phyloP scores from a whole-genome alignment of 441 rosid genomes.

The Arabidopsis hybrid region DNA sequence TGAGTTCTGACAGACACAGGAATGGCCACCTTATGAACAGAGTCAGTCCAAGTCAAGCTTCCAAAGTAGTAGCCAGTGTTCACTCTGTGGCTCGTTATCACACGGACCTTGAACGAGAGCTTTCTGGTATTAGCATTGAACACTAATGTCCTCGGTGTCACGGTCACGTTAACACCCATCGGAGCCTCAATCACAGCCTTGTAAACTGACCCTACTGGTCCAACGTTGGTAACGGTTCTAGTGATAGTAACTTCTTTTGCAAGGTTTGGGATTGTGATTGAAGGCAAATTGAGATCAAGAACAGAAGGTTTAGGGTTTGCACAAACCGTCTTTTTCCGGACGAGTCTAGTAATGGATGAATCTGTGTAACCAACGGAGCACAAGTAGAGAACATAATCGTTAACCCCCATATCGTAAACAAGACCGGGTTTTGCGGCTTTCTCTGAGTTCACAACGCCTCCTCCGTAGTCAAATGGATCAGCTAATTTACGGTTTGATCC shows the following conservation, averaged over 20 bases:
- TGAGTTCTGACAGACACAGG: constrained; percentile 51
- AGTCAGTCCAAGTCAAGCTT: constrained; percentile 65
- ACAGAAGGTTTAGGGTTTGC: constrained; percentile 29
- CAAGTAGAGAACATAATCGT: constrained; percentile 60
- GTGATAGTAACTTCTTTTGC: constrained; percentile 53
- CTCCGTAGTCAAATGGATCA: constrained; percentile 72
- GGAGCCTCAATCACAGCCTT: constrained; percentile 56
- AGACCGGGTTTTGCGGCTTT: constrained; percentile 68
- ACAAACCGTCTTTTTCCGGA: constrained; percentile 21
- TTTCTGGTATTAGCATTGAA: constrained; percentile 45
- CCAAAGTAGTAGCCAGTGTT: constrained; percentile 58
- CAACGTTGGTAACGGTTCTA: constrained; percentile 72
- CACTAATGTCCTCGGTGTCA: constrained; percentile 52
- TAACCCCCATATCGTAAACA: constrained; percentile 49
- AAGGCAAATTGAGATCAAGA: constrained; percentile 57
- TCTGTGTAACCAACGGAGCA: constrained; percentile 70
- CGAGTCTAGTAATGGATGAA: constrained; percentile 46
- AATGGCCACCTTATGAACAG: constrained; percentile 53
- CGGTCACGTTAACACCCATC: constrained; percentile 49
- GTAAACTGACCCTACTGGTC: constrained; percentile 59
- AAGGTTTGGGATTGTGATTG: constrained; percentile 67
- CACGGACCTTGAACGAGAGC: constrained; percentile 46
- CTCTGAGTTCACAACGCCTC: constrained; percentile 65
- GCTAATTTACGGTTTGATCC: constrained; percentile 45
- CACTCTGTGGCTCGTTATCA: constrained; percentile 40